phyloP scores from a whole-genome alignment of 1,139 yeast species.

The Zygosaccharomyces pseudobailii region DNA sequence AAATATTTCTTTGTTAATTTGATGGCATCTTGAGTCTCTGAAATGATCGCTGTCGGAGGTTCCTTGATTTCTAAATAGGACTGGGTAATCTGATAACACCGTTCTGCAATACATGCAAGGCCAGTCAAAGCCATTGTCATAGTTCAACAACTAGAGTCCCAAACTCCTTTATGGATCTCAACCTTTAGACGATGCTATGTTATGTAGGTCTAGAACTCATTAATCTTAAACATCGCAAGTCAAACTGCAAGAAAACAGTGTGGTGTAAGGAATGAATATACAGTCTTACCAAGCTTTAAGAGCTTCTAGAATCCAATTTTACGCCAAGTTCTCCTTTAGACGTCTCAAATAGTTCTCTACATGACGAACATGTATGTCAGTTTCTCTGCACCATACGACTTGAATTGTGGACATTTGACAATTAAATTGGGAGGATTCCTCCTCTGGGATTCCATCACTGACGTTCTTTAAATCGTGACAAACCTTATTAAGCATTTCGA shows the following conservation, averaged over 20 bases:
- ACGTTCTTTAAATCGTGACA: slow-evolving; percentile 18
- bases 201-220: background rate
- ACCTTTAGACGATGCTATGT: no score
- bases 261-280: slow-evolving; percentile 2
- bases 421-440: slow-evolving; percentile 6
- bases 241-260: background rate
- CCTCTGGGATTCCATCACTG: slow-evolving; percentile 24
- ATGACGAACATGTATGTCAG: slow-evolving; percentile 14
- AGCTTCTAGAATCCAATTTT: background rate
- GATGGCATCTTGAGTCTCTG: slow-evolving; percentile 30
- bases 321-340: slow-evolving; percentile 18
- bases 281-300: background rate
- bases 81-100: slow-evolving; percentile 27
- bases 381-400: slow-evolving; percentile 24
- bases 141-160: background rate
- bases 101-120: slow-evolving; percentile 22
- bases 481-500: slow-evolving; percentile 23
- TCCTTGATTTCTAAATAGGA: slow-evolving; percentile 21
- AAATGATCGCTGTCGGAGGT: slow-evolving; percentile 17
- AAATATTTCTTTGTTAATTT: slow-evolving; percentile 21
- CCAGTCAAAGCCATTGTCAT: slow-evolving; percentile 9
- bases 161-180: no score
- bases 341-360: slow-evolving; percentile 18
- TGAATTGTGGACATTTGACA: slow-evolving; percentile 7
- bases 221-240: background rate